A percentile compares a stretch with the other conserved stretches of the same genome.
phyloP scores from a whole-genome alignment of 768 basidiomycete species.

The Solioccasus polychromus region DNA sequence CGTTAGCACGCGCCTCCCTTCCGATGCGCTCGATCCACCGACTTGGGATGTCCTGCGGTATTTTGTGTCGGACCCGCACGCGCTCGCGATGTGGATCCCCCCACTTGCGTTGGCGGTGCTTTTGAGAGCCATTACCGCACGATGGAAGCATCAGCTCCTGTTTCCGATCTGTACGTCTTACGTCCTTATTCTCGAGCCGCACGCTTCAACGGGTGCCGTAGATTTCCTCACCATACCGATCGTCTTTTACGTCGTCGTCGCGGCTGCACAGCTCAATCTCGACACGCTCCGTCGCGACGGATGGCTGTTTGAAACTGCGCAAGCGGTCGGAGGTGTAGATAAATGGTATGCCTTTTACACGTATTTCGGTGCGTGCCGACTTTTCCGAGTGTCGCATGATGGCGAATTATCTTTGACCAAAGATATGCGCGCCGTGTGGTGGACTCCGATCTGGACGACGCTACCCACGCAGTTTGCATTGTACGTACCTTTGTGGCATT shows the following conservation, averaged over 20 bases:
- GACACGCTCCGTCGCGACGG: conserved; percentile 56
- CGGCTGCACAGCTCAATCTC: conserved; percentile 60
- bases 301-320: conserved; percentile 77
- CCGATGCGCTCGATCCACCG: conserved; percentile 66
- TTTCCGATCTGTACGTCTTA: conserved; percentile 76
- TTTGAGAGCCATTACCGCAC: conserved; percentile 75
- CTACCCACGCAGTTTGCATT: conserved; percentile 94
- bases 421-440: conserved; percentile 64
- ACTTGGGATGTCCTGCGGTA: conserved; percentile 61
- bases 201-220: conserved; percentile 22
- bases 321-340: conserved; percentile 31
- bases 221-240: conserved; percentile 80
- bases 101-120: conserved; percentile 75
- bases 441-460: conserved; percentile 70
- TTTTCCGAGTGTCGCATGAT: not conserved
- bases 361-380: conserved; percentile 58
- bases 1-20: conserved; percentile 78
- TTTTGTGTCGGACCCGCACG: conserved; percentile 63
- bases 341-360: conserved; percentile 86
- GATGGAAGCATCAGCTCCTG: conserved; percentile 82
- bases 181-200: no score
- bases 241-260: conserved; percentile 80
- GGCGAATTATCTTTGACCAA: no score
- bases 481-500: conserved; percentile 40
- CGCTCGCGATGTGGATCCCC: conserved; percentile 73